phyloP scores from a whole-genome alignment of 2,329 filamentous ascomycete species.

The Xylariaceae sp. region DNA sequence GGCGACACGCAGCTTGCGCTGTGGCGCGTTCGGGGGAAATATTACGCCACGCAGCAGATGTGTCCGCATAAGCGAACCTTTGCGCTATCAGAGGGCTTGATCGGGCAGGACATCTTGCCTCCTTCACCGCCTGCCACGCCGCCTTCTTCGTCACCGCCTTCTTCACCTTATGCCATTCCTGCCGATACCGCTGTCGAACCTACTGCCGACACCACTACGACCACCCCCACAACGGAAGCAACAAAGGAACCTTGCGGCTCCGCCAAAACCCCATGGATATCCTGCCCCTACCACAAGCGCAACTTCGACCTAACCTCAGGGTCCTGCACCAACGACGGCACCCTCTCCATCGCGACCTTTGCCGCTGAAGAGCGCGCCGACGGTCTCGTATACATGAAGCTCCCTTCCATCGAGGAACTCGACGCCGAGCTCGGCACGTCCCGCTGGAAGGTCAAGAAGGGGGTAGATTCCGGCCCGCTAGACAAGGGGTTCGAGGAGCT shows the following conservation, averaged over 20 bases:
- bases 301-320: slow-evolving; percentile 82
- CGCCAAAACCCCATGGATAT: slow-evolving; percentile 72
- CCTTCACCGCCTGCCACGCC: slow-evolving; percentile 43
- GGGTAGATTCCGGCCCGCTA: slow-evolving; percentile 57
- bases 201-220: slow-evolving; percentile 42
- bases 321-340: slow-evolving; percentile 75
- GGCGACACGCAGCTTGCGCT: slow-evolving; percentile 89
- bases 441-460: slow-evolving; percentile 79
- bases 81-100: slow-evolving; percentile 83
- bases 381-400: slow-evolving; percentile 78
- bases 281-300: slow-evolving; percentile 87
- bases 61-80: slow-evolving; percentile 92
- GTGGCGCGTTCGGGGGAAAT: slow-evolving; percentile 81
- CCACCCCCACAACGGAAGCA: slow-evolving; percentile 20
- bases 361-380: slow-evolving; percentile 74
- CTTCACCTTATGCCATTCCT: slow-evolving; percentile 24
- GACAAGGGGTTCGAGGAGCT: slow-evolving; percentile 53
- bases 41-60: slow-evolving; percentile 92
- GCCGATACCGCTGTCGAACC: too few species aligned
- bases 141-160: slow-evolving; percentile 39
- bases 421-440: slow-evolving; percentile 79
- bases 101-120: slow-evolving; percentile 66
- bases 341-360: slow-evolving; percentile 83
- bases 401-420: slow-evolving; percentile 82
- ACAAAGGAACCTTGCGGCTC: slow-evolving; percentile 19